Evolutionary conservation across 192 early-diverging fungal species (phyloP).

Genomic region (Endogone sp.): DNA sequence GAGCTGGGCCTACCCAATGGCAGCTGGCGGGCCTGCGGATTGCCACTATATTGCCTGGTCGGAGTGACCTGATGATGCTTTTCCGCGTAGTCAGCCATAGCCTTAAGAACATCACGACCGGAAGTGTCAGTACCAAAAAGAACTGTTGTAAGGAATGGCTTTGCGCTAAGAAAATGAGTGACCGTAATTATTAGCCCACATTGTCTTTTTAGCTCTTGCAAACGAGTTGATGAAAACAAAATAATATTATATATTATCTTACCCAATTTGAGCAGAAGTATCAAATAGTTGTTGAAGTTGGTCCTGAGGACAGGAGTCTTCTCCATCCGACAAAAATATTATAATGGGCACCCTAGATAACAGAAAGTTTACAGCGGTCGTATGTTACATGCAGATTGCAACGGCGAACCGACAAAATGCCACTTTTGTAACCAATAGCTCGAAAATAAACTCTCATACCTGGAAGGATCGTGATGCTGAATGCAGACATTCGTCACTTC

Average conservation of each 20-base stretch:
- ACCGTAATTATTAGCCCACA: background rate
- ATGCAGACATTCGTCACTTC: conserved; percentile 6
- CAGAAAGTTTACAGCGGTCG: background rate
- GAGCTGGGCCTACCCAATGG: background rate
- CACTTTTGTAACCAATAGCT: background rate
- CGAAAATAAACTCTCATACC: too few species aligned
- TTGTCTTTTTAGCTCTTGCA: too few species aligned
- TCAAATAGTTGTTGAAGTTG: background rate
- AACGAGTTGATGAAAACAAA: background rate
- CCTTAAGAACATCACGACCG: background rate
- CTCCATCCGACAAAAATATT: background rate
- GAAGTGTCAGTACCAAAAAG: background rate
- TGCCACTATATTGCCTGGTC: background rate
- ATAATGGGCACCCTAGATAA: background rate
- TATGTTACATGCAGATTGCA: background rate
- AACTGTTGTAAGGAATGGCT: background rate
- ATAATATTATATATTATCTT: background rate
- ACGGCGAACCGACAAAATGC: background rate
- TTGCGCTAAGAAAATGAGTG: background rate
- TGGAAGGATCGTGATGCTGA: background rate
- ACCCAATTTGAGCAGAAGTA: background rate
- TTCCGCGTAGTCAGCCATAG: background rate
- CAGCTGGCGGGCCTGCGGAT: too few species aligned
- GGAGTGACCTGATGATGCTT: background rate
- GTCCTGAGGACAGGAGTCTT: background rate